Evolutionary conservation across 1,139 yeast species (phyloP), one percentile per base, ranked within the genome.

Genomic region (Candida sojae): DNA sequence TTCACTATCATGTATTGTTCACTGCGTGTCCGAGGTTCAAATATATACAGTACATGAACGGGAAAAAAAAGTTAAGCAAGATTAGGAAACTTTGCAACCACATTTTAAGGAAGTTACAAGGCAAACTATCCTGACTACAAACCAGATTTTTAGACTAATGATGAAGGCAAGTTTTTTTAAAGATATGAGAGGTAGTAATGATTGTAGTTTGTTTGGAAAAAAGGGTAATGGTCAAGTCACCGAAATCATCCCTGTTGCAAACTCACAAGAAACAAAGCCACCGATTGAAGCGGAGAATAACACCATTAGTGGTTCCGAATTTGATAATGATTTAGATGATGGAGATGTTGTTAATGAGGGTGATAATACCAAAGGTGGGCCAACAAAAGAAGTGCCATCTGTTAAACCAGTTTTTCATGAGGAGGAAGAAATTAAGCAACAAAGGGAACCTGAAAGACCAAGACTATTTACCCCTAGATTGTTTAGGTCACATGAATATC

Each of bases 151-250:
- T 17, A 17, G 21, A 17, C 21, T 17, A 17, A 17, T n/a, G 5
- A 39, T 39, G 42, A 7, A 29, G 4, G 26, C 38, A 9, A 28
- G 37, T 8, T 41, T 41, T n/a, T 41, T 41, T 12, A 41, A 41
- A 7, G 38, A 41, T 33, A 39, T 32, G 3, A 25, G 9, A 13
- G 28, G 33, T 9, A 29, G 5, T 13, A 39, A 39, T 4, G 31
- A 31, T 4, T 11, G n/a, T 5, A 12, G 17, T 9, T 39, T 39
- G 4, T 39, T 39, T 39, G 33, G 36, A 9, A 31, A 17, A 11
- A 21, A 17, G 6, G 11, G 29, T 21, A 21, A 12, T 39, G 4
- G n/a, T 10, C n/a, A 30, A 13, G 32, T 10, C 11, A 9, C 29
- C 31, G 43, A 13, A 7, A 28, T 2, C 10, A 23, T 11, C 5